Evolutionary conservation across 1,284 basidiomycete genomes (phyloP), one percentile per base, ranked within the genome.

Genomic region (Irpex sp.): DNA sequence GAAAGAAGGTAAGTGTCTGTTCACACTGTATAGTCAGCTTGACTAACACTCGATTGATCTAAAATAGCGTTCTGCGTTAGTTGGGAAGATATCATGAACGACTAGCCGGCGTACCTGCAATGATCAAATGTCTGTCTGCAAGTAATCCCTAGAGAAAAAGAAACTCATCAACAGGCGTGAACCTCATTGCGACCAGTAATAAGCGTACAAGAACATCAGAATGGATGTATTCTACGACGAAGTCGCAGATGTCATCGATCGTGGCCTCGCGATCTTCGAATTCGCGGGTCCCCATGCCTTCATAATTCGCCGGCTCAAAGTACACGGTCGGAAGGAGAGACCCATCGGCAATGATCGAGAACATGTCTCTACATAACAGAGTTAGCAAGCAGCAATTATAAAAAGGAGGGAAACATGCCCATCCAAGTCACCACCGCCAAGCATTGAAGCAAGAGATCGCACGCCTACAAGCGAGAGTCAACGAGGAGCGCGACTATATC

Each of bases 211-310:
- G 72, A 39, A 90, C 80, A 67, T 93, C 91, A 0, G 89, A 91
- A 64, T 89, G 83, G 68, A 93, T 90, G 63, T 91, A 94, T 66
- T 93, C 86, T 19, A 94, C 83, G 35, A 94, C 79, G 69, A 94
- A 94, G 64, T 93, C 81, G 64, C 87, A 88, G 1, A 94, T 85
- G 65, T 94, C 91, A 2, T 87, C 79, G 5, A 93, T 82, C 0
- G 81, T 85, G 63, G 85, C 85, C 2, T 83, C 77, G 23, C 82
- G 77, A 3, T 73, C 28, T 28, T 28, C 74, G 18, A 79, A 61
- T 12, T 58, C 60, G 9, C 64, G 61, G 9, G 67, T 68, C 1
- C 66, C 66, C 3, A 72, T 75, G 7, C 78, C 58, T 2, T 74
- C 67, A 68, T 93, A 92, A 8, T 75, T 70, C 2, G 84, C 87